Conservation (phyloP, 2,329 filamentous ascomycete genomes). For the Dryadomyces quercivorus region DNA sequence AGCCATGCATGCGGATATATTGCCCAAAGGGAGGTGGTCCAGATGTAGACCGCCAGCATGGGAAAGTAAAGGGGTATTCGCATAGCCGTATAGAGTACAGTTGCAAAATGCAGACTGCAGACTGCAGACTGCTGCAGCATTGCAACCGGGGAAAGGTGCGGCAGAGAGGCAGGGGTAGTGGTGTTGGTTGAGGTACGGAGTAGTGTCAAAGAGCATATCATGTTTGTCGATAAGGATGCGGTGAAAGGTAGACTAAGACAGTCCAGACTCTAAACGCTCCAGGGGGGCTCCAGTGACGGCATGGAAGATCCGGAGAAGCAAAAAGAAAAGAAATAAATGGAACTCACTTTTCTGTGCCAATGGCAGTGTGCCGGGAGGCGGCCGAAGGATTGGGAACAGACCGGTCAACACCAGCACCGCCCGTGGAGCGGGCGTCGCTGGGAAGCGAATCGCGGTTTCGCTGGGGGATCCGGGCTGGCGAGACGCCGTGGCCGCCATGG, state of each 20-base stretch:
- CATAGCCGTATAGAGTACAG: background rate
- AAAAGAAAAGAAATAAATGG: constrained; percentile 1
- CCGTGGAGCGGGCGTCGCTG: constrained; percentile 32
- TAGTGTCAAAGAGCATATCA: too few species aligned
- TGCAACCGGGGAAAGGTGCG: too few species aligned
- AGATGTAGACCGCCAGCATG: background rate
- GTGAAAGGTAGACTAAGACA: too few species aligned
- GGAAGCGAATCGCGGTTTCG: constrained; percentile 42
- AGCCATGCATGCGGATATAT: background rate
- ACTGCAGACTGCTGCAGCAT: too few species aligned
- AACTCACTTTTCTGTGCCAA: constrained; percentile 43
- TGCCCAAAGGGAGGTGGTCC: background rate
- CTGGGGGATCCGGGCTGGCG: constrained; percentile 39
- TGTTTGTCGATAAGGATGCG: too few species aligned
- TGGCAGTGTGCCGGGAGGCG: constrained; percentile 33
- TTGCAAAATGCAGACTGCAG: too few species aligned
- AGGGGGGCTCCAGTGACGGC: background rate
- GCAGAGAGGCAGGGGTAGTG: too few species aligned
- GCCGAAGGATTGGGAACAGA: constrained; percentile 30
- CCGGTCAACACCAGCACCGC: constrained; percentile 29
- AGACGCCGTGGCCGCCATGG: constrained; percentile 44
- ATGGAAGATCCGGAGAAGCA: constrained; percentile 2
- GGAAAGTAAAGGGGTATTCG: background rate
- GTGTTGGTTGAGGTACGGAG: too few species aligned
- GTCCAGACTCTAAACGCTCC: too few species aligned